Percentiles rank a stretch among this genome's conserved stretches.
phyloP scores from a whole-genome alignment of 1,284 basidiomycete species.

The Ganoderma leucocontextum region DNA sequence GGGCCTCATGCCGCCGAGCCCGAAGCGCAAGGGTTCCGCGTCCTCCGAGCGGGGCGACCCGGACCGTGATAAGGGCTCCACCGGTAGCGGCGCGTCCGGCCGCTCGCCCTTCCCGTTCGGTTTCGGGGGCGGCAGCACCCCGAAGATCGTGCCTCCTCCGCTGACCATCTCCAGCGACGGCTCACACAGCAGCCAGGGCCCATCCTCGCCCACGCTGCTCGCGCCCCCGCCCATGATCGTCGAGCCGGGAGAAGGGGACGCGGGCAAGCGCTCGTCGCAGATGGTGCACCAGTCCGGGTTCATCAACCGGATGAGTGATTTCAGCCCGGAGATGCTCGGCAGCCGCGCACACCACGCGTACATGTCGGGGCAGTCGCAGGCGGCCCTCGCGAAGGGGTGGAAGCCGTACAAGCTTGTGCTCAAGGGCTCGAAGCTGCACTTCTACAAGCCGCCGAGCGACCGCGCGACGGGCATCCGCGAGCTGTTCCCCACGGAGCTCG shows the following conservation, averaged over 20 bases:
- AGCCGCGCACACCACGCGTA: slow-evolving; percentile 44
- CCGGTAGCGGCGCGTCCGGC: slow-evolving; percentile 32
- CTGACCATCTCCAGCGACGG: slow-evolving; percentile 28
- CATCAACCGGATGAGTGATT: slow-evolving; percentile 72
- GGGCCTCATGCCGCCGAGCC: slow-evolving; percentile 51
- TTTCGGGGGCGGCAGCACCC: slow-evolving; percentile 36
- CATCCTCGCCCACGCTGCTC: slow-evolving; percentile 50
- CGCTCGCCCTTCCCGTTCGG: slow-evolving; percentile 47
- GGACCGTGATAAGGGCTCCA: slow-evolving; percentile 40
- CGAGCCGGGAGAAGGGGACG: slow-evolving; percentile 45
- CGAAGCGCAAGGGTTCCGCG: slow-evolving; percentile 63
- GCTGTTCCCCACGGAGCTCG: slow-evolving; percentile 72
- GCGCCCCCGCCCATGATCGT: slow-evolving; percentile 57
- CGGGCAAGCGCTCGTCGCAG: slow-evolving; percentile 71
- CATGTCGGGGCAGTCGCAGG: slow-evolving; percentile 34
- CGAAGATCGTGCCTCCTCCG: slow-evolving; percentile 29
- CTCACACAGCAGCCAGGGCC: slow-evolving; percentile 33
- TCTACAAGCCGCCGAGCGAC: slow-evolving; percentile 83
- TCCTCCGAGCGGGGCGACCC: slow-evolving; percentile 46
- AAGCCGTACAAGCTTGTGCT: slow-evolving; percentile 84
- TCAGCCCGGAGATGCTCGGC: slow-evolving; percentile 46
- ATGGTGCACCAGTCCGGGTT: slow-evolving; percentile 79
- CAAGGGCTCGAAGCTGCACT: slow-evolving; percentile 82
- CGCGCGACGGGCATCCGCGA: slow-evolving; percentile 68
- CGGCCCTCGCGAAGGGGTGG: slow-evolving; percentile 70